phyloP scores from a whole-genome alignment of 305 asterid genomes.

The Withania somnifera region DNA sequence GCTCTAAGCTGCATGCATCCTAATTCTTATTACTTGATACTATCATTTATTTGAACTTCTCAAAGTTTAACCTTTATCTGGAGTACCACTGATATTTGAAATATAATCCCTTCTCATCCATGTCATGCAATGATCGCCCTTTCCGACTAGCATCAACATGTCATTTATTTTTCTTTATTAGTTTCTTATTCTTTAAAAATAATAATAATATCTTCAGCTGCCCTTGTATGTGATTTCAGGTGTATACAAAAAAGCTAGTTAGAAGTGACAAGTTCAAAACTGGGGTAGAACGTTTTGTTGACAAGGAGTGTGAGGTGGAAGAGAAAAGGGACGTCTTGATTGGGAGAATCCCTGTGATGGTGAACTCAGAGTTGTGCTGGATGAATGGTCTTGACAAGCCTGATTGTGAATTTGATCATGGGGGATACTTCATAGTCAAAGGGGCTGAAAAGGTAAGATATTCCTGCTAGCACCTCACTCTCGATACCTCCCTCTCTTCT shows the following conservation, averaged over 20 bases:
- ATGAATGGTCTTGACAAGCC: conserved; percentile 34
- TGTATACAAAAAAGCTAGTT: conserved; percentile 48
- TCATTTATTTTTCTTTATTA: neutral
- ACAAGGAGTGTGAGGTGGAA: conserved; percentile 33
- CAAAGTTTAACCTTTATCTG: neutral
- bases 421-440: conserved; percentile 90
- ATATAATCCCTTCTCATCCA: neutral
- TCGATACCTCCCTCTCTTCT: neutral
- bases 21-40: neutral
- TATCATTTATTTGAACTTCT: neutral
- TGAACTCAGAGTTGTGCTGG: conserved; percentile 75
- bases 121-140: neutral
- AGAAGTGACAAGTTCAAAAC: conserved; percentile 81
- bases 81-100: neutral
- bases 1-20: neutral
- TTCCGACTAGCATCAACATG: neutral
- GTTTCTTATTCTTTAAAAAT: neutral
- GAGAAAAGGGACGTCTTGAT: conserved; percentile 25
- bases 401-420: conserved; percentile 89
- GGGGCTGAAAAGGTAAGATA: conserved; percentile 91
- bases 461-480: neutral
- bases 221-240: conserved; percentile 30
- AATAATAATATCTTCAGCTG: neutral
- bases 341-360: conserved; percentile 98
- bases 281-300: conserved; percentile 49